Evolutionary conservation across 495 filamentous ascomycete species (phyloP).

Genomic region (Aspergillus haitiensis): DNA sequence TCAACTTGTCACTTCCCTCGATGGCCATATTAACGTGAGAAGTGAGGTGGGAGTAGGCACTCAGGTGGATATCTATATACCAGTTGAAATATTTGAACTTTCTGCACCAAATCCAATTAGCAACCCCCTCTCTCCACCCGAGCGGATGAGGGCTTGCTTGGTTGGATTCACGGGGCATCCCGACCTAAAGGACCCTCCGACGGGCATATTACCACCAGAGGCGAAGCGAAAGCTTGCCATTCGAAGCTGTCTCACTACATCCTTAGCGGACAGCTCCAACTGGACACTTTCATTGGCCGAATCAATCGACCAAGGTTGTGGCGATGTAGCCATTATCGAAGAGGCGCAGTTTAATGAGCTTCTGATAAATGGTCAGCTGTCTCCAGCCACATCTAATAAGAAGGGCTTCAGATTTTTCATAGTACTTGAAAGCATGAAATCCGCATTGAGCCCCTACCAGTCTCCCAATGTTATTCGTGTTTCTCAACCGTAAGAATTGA

Average conservation of each 20-base stretch:
- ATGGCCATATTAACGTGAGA: slow-evolving; percentile 58
- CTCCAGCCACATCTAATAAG: not conserved
- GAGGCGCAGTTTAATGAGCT: slow-evolving; percentile 12
- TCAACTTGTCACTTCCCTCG: slow-evolving; percentile 60
- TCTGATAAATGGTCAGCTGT: not conserved
- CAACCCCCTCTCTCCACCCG: not conserved
- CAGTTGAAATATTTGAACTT: slow-evolving; percentile 34
- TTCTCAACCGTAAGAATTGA: slow-evolving; percentile 21
- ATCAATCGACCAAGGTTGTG: slow-evolving; percentile 6
- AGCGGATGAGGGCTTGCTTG: slow-evolving; percentile 15
- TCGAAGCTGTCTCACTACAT: slow-evolving; percentile 20
- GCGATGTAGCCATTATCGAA: slow-evolving; percentile 25
- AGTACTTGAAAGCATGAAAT: slow-evolving; percentile 16
- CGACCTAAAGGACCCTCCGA: slow-evolving; percentile 24
- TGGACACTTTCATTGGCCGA: slow-evolving; percentile 19
- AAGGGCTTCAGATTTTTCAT: slow-evolving; percentile 20
- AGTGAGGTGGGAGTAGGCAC: slow-evolving; percentile 60
- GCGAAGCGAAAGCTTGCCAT: slow-evolving; percentile 27
- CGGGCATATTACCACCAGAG: slow-evolving; percentile 24
- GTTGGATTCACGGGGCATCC: slow-evolving; percentile 26
- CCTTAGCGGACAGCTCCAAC: slow-evolving; percentile 8
- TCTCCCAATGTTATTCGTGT: slow-evolving; percentile 17
- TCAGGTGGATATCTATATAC: slow-evolving; percentile 55
- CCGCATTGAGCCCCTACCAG: not conserved
- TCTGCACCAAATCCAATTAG: not conserved